A percentile compares a stretch with the other conserved stretches of the same genome.
Conservation (phyloP, 1,284 basidiomycete species). For the Trichosporon sp. region DNA sequence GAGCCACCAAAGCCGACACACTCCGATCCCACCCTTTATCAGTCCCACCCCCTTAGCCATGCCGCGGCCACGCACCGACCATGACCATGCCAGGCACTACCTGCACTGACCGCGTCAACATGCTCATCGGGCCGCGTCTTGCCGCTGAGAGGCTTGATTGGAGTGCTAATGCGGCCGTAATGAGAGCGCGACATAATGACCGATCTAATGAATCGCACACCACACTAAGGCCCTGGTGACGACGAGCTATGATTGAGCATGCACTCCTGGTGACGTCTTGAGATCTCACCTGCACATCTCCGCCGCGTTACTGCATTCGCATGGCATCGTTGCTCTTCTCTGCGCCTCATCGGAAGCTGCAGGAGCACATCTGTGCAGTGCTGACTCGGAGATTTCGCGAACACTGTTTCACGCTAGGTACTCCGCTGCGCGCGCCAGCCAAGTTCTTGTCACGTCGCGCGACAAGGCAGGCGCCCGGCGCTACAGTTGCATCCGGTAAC, state of each 20-base stretch:
- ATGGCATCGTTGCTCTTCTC: neutral
- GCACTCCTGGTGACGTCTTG: neutral
- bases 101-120: neutral
- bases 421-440: neutral
- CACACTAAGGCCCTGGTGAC: neutral
- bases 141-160: neutral
- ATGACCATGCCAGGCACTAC: neutral
- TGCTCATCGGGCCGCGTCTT: neutral
- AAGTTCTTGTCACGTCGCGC: conserved; percentile 1
- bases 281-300: neutral
- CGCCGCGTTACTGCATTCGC: neutral
- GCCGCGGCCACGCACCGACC: neutral
- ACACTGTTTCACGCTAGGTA: conserved; percentile 12
- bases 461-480: neutral
- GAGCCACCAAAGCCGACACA: neutral
- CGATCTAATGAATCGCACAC: neutral
- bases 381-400: neutral
- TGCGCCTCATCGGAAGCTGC: neutral
- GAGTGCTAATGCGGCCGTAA: conserved; percentile 3
- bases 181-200: neutral
- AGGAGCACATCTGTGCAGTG: neutral
- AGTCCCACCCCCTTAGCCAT: neutral
- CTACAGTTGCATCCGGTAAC: conserved; percentile 10
- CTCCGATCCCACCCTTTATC: neutral
- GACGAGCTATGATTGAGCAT: neutral